A percentile compares a stretch with the other conserved stretches of the same genome.
Evolutionary conservation across 192 early-diverging fungal species (phyloP).

Genomic region (Linnemannia exigua): DNA sequence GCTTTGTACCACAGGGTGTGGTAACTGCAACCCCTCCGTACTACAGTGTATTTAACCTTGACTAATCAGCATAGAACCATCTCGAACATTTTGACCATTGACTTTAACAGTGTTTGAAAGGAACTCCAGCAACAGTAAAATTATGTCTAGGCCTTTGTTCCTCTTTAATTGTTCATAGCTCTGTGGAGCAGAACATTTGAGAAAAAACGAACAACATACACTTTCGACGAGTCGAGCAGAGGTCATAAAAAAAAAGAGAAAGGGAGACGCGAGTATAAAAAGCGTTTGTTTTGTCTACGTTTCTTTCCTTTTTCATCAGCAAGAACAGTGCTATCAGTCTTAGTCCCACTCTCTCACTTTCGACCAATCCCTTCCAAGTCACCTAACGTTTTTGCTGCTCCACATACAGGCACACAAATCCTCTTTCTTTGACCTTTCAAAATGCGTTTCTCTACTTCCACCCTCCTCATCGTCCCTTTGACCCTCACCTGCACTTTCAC

Average conservation of each 20-base stretch:
- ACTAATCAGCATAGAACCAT: no score
- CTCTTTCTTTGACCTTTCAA: background rate
- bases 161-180: no score
- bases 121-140: no score
- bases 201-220: background rate
- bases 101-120: no score
- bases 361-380: background rate
- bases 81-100: no score
- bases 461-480: background rate
- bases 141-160: no score
- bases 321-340: background rate
- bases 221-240: no score
- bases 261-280: background rate
- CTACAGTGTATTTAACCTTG: no score
- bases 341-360: background rate
- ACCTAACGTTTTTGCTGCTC: no score
- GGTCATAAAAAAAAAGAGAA: background rate
- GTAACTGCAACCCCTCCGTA: no score
- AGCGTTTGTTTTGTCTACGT: background rate
- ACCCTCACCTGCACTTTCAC: background rate
- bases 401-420: background rate
- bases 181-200: no score
- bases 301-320: background rate
- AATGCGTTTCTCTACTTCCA: background rate
- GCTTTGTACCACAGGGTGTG: no score